Conservation (phyloP, 768 basidiomycete genomes). For the Boletellus sp. region DNA sequence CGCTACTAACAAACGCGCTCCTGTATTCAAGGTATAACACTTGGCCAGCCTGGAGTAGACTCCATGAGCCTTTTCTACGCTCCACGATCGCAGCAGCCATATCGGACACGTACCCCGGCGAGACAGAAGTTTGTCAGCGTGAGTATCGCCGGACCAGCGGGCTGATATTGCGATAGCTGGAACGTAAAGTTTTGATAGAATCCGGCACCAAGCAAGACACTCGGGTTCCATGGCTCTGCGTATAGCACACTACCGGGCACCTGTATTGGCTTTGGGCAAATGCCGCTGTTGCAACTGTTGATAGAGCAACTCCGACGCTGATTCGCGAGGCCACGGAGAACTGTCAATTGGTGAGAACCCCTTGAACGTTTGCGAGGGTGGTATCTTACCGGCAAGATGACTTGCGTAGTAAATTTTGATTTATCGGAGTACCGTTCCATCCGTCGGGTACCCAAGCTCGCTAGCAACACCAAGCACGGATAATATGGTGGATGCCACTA, state of each 20-base stretch:
- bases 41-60: constrained; percentile 10
- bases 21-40: constrained; percentile 20
- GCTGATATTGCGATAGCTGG: constrained; percentile 4
- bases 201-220: constrained; percentile 13
- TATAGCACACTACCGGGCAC: constrained; percentile 27
- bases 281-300: constrained; percentile 10
- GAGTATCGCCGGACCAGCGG: constrained; percentile 24
- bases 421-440: no score
- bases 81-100: background rate
- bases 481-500: no score
- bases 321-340: constrained; percentile 17
- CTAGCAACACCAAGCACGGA: no score
- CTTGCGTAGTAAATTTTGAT: no score
- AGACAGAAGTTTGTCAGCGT: constrained; percentile 30
- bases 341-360: no score
- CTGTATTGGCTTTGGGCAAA: constrained; percentile 14
- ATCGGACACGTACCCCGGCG: constrained; percentile 21
- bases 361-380: no score
- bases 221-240: constrained; percentile 27
- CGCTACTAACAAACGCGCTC: constrained; percentile 14
- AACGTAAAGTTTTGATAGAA: constrained; percentile 30
- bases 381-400: no score
- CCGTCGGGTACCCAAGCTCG: no score
- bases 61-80: background rate
- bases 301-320: constrained; percentile 20